Evolutionary conservation across 1,284 basidiomycete species (phyloP), one percentile per base, ranked within the genome.

Genomic region (Porogramme epimiltina): DNA sequence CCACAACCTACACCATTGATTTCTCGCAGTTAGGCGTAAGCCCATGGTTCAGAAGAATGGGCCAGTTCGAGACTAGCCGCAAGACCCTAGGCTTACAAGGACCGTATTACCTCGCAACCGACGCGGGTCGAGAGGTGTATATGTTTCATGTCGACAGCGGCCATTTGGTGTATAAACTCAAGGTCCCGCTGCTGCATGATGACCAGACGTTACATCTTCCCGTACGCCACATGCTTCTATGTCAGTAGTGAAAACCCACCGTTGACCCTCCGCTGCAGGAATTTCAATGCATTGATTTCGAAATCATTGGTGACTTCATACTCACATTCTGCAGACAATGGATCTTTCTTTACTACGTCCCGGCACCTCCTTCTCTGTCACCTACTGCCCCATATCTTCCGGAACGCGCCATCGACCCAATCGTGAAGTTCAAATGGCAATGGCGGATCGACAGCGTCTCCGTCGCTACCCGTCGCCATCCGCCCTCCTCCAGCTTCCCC

Each of bases 361-460:
- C 54, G 15, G 33, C 36, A 16, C 43, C 42, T 39, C 11, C 15
- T 3, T 51, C 48, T 20, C 54, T 25, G 51, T 48, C 4, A 54
- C 39, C 44, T 45, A 55, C 49, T 0, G 40, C 51, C 15, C 13
- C 28, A 6, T 31, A 6, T 13, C 28, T 13, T 31, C 13, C 13
- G 8, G 13, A 31, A 13, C 28, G 13, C 8, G 5, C 8, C 9
- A 61, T 80, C 18, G 69, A 74, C 34, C 81, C 82, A 1, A 59
- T 78, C 37, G 68, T 72, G 10, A 66, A 67, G 23, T 71, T 80
- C 66, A 67, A 68, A 45, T 84, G 81, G 73, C 77, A 70, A 43
- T 85, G 81, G 79, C 72, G 69, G 16, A 70, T 84, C 39, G 82
- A 85, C 62, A 76, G 70, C 23, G 72, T 81, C 58, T 66, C 69